Conservation (phyloP, 129 eudicot species). For the Flaveria robusta region DNA sequence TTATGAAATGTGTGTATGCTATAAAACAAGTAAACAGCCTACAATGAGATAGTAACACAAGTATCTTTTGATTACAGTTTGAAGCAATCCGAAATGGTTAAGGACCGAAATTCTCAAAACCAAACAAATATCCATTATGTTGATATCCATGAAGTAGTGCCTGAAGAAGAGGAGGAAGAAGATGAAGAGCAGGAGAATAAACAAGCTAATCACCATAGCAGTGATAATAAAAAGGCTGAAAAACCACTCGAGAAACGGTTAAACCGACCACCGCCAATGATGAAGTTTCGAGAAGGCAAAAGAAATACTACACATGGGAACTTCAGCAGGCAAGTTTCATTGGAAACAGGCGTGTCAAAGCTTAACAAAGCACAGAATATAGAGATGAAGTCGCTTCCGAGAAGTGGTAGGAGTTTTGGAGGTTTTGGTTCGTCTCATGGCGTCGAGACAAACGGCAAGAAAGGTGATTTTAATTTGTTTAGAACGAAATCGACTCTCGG, state of each 20-base stretch:
- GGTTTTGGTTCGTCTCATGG: conserved; percentile 61
- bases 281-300: conserved; percentile 44
- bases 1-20: conserved; percentile 2
- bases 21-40: conserved; percentile 9
- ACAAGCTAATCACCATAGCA: neutral
- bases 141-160: conserved; percentile 67
- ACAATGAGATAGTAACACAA: neutral
- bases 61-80: neutral
- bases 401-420: conserved; percentile 87
- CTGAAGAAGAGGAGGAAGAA: conserved; percentile 61
- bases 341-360: conserved; percentile 77
- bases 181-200: conserved; percentile 23
- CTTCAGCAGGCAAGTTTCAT: conserved; percentile 72
- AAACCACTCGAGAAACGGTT: conserved; percentile 35
- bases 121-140: conserved; percentile 52
- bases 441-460: conserved; percentile 39
- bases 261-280: conserved; percentile 19
- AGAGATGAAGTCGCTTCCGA: conserved; percentile 42
- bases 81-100: conserved; percentile 44
- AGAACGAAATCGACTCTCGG: conserved; percentile 72
- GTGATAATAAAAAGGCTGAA: conserved; percentile 5
- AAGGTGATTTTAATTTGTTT: conserved; percentile 66
- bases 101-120: conserved; percentile 35
- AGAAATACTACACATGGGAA: conserved; percentile 34
- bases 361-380: conserved; percentile 48